phyloP scores from a whole-genome alignment of 192 early-diverging fungal genomes.

The Spizellomyces sp. region DNA sequence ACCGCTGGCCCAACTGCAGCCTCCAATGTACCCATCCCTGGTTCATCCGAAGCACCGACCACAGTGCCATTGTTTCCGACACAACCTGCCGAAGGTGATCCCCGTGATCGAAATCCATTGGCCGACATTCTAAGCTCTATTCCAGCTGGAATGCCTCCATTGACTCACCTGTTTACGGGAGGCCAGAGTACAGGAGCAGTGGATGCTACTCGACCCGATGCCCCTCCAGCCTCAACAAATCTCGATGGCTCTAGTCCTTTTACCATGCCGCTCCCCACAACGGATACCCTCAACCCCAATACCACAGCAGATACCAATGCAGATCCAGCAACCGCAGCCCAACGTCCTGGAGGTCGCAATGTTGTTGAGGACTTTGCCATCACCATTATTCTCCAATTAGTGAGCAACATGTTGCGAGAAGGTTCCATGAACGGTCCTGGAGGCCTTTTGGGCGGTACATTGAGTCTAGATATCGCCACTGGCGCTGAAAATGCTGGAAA shows the following conservation, averaged over 20 bases:
- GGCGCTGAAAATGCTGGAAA: conserved; percentile 6
- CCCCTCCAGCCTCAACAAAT: background rate
- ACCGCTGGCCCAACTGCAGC: conserved; percentile 5
- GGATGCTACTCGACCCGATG: background rate
- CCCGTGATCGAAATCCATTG: background rate
- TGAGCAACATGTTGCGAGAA: conserved; percentile 29
- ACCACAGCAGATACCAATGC: background rate
- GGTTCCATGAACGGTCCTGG: conserved; percentile 30
- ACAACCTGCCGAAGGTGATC: background rate
- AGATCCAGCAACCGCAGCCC: background rate
- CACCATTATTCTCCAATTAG: conserved; percentile 25
- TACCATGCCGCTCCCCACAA: background rate
- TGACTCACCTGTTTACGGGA: background rate
- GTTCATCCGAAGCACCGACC: background rate
- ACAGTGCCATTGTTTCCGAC: background rate
- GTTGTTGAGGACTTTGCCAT: conserved; percentile 30
- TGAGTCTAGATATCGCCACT: conserved; percentile 17
- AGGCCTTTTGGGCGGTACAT: conserved; percentile 25
- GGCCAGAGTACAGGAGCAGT: background rate
- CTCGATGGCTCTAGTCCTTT: background rate
- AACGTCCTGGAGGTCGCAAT: conserved; percentile 7
- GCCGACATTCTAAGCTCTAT: background rate
- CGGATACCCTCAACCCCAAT: background rate
- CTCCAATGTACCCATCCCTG: background rate
- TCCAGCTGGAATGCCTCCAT: background rate